These are phyloP conservation scores for Eucalyptus polybractea DNA, from an alignment of 345 rosid species.

Conservation along the genomic window DNA sequence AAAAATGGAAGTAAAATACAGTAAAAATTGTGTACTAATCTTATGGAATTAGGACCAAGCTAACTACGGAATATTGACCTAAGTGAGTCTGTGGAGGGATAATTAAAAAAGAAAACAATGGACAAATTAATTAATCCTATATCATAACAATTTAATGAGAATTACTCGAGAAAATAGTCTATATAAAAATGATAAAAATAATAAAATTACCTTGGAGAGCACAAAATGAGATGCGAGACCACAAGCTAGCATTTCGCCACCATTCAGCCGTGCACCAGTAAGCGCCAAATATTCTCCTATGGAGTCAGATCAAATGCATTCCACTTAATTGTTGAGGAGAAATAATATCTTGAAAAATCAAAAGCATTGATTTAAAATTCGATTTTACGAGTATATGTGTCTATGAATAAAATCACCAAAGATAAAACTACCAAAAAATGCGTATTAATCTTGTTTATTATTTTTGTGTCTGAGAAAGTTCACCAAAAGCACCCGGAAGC, in stretches of 20 bases:
- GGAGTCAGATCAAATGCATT: neutral
- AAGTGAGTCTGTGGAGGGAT: neutral
- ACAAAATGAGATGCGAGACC: conserved; percentile 7
- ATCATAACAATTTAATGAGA: neutral
- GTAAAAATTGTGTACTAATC: too few relatives aligned
- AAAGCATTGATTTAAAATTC: neutral
- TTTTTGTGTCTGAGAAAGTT: neutral
- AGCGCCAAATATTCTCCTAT: conserved; percentile 1
- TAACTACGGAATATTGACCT: neutral
- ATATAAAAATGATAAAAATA: neutral
- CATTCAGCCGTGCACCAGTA: neutral
- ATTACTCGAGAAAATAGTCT: neutral
- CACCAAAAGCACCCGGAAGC: conserved; percentile 5
- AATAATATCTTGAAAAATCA: neutral
- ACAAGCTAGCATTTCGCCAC: conserved; percentile 3
- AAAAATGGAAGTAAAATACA: too few relatives aligned
- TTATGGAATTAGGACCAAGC: neutral
- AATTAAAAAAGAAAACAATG: neutral
- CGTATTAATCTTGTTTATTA: neutral
- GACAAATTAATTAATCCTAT: neutral
- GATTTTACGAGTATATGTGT: neutral
- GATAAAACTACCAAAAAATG: neutral
- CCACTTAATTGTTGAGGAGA: neutral
- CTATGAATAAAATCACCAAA: neutral
- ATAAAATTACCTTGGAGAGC: neutral